phyloP scores from a whole-genome alignment of 1,284 basidiomycete genomes.

The Pisolithus thermaeus region DNA sequence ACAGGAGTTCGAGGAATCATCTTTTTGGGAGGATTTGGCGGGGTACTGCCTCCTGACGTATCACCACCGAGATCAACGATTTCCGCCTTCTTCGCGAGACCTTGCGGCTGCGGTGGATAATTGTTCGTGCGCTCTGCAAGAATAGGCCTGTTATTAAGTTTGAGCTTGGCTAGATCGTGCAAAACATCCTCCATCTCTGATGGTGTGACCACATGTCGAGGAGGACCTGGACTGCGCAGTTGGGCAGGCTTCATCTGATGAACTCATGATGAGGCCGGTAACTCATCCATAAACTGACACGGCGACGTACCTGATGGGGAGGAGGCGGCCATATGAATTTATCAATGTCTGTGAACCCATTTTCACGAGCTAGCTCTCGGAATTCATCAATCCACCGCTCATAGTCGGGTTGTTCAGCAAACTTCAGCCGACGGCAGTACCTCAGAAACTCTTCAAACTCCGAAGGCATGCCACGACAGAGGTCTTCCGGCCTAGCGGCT shows the following conservation, averaged over 20 bases:
- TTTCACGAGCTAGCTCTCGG: conserved; percentile 47
- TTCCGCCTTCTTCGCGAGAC: conserved; percentile 25
- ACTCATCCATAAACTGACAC: not conserved
- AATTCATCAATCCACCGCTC: conserved; percentile 56
- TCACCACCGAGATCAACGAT: conserved; percentile 46
- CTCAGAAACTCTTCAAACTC: conserved; percentile 71
- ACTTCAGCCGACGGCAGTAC: conserved; percentile 62
- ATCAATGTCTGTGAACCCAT: conserved; percentile 52
- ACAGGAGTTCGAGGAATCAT: conserved; percentile 26
- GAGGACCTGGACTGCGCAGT: conserved; percentile 22
- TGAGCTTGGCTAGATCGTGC: conserved; percentile 50
- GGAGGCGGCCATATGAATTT: conserved; percentile 69
- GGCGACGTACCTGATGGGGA: conserved; percentile 22
- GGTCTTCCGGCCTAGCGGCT: conserved; percentile 50
- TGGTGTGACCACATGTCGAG: conserved; percentile 22
- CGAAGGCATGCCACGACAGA: conserved; percentile 62
- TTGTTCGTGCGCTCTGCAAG: conserved; percentile 47
- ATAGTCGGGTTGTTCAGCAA: conserved; percentile 64
- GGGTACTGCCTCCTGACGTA: conserved; percentile 33
- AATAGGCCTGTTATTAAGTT: conserved; percentile 43
- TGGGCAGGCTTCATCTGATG: conserved; percentile 18
- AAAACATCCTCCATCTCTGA: conserved; percentile 50
- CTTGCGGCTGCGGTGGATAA: conserved; percentile 23
- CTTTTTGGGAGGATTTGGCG: conserved; percentile 18
- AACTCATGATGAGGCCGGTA: conserved; percentile 1